Evolutionary conservation across 768 basidiomycete species (phyloP), one percentile per base, ranked within the genome.

Genomic region (Boletus sp.): DNA sequence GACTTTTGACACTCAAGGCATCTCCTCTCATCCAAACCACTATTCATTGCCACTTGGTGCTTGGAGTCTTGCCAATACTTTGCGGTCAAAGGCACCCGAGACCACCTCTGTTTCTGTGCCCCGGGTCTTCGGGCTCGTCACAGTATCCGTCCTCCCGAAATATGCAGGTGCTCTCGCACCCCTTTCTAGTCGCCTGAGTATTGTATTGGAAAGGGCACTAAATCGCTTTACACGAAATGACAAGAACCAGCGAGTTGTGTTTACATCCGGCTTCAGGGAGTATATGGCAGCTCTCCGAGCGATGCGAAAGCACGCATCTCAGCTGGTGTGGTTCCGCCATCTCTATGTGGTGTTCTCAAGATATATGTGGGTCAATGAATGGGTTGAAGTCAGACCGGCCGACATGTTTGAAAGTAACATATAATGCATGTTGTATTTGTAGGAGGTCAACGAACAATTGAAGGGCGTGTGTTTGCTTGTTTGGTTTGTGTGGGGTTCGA

Each of bases 281-380:
- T 94, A 89, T 60, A 42, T 71, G 48, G 75, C 66, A 23, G 82
- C 87, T 4, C 64, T 88, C 13, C 63, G 71, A 27, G 92, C 93
- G 7, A 93, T 94, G 85, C 70, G 72, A 56, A 72, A 77, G 53
- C 94, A 97, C 61, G 57, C 72, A 50, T 84, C 83, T 55, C 94
- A 97, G 74, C 72, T 92, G 54, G 82, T 83, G 40, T 95, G 93
- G 93, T 96, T 93, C 74, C 81, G 94, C 39, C 92, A 88, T 82
- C 72, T 94, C 52, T 90, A 93, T 65, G 76, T 95, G 37, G 58
- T 72, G 21, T 90, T 87, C 65, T 93, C 90, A 17, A 79, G 87
- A 53, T 93, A 94, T 65, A 88, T 96, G 90, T 96, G 94, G 93
- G 82, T 90, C 27, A 94, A 94, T 58, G 86, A 90, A 58, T 91